Base-by-base conservation (phyloP, 768 basidiomycete species). In the Pholiota molesta region DNA sequence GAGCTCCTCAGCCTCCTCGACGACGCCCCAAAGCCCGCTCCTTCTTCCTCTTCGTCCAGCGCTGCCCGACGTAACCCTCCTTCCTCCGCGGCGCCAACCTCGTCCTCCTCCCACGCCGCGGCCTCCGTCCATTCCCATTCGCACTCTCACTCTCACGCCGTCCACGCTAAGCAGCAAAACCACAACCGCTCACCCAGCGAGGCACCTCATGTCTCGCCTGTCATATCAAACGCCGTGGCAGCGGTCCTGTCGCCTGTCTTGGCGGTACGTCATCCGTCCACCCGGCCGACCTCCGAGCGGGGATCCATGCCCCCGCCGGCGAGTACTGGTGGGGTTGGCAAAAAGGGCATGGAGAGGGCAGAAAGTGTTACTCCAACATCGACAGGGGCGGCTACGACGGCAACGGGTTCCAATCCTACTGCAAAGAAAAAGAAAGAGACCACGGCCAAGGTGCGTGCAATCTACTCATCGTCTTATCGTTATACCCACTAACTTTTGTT, bases 291-390 rank as follows among this genome's bases (percentile, higher is more conserved):
- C 2, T 74, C 78, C 6, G 81, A 88, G 45, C 78, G 83, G 21
- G 82, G 74, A 1, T 88, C 88, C 1, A 87, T 87, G 82, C 87
- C 86, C 11, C 87, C 86, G 11, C 85, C 80, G 19, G 63, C 77
- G 10, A 70, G 71, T 5, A 65, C 63, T 26, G 61, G 39, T 19
- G 59, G 68, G 6, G 57, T 53, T 39, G 62, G 68, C 39, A 71
- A 70, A 56, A 72, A 69, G 44, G 70, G 66, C n/a, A 42, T 60
- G 56, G 71, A 64, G 21, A 61, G 65, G 40, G 71, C 64, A 19
- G 68, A 61, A 3, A 69, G 69, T 61, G 60, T 58, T 0, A 58
- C 47, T 26, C 60, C 65, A 11, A 54, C 61, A 45, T n/a, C n/a
- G 33, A 21, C 13, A 19, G 39, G 19, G 53, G 33, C 53, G 35